Conservation (phyloP, 805 yeast genomes). For the Alloascoidea africana region DNA sequence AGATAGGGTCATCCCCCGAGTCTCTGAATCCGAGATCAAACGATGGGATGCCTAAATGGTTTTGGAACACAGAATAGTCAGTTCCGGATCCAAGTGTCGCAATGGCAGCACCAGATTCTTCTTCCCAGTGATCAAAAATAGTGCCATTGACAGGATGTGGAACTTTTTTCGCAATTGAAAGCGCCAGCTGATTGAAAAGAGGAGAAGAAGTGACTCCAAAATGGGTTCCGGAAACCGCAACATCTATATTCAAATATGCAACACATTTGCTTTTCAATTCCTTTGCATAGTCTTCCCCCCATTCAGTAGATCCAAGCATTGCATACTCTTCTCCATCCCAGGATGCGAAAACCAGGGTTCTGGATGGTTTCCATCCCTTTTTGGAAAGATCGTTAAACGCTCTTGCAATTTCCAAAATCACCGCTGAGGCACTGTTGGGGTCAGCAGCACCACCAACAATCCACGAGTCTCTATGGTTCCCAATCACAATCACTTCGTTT, state of each 20-base stretch:
- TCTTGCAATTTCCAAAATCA: constrained; percentile 45
- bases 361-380: constrained; percentile 55
- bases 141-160: constrained; percentile 26
- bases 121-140: constrained; percentile 20
- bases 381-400: constrained; percentile 34
- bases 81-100: constrained; percentile 52
- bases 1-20: constrained; percentile 35
- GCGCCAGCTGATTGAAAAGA: constrained; percentile 30
- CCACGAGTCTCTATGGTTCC: constrained; percentile 78
- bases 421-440: constrained; percentile 64
- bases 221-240: constrained; percentile 39
- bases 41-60: constrained; percentile 24
- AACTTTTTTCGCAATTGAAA: constrained; percentile 27
- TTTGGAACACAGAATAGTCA: constrained; percentile 36
- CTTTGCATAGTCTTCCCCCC: constrained; percentile 43
- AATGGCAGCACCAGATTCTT: constrained; percentile 19
- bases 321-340: constrained; percentile 81
- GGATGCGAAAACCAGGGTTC: constrained; percentile 55
- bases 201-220: constrained; percentile 46
- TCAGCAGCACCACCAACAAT: constrained; percentile 67
- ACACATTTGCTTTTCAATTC: constrained; percentile 33
- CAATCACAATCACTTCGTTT: constrained; percentile 45
- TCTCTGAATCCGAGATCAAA: constrained; percentile 41
- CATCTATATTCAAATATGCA: constrained; percentile 61
- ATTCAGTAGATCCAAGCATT: constrained; percentile 63